A percentile compares a stretch with the other conserved stretches of the same genome.
Evolutionary conservation across 1,139 yeast species (phyloP).

Genomic region (Candida tropicalis): DNA sequence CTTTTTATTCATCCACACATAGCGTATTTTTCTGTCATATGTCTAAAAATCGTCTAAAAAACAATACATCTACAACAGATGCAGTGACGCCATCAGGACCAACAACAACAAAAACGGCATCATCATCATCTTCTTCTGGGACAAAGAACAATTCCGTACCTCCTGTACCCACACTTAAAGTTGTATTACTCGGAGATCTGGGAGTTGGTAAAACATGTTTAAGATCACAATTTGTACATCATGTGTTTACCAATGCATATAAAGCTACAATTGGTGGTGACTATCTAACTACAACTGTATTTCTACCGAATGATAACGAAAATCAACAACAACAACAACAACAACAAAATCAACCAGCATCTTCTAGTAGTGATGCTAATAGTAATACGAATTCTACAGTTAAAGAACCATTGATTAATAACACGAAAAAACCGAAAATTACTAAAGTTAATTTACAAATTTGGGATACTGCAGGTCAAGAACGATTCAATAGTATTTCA

Average conservation of each 20-base stretch:
- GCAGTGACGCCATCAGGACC: not conserved
- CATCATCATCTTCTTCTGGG: not conserved
- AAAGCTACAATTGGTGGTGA: constrained; percentile 68
- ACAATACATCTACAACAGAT: not conserved
- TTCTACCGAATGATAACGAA: constrained; percentile 13
- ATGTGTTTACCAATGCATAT: constrained; percentile 58
- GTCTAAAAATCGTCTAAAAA: not conserved
- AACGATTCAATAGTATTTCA: constrained; percentile 60
- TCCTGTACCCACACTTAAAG: constrained; percentile 40
- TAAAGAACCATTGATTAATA: not conserved
- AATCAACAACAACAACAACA: constrained; percentile 2
- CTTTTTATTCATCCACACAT: not conserved
- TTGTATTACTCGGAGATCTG: constrained; percentile 60
- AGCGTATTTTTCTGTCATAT: not conserved
- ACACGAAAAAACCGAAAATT: not conserved
- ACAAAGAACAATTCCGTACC: not conserved
- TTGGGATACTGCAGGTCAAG: constrained; percentile 75
- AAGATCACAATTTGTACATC: constrained; percentile 60
- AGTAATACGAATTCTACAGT: not conserved
- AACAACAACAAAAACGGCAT: not conserved
- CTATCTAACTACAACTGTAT: constrained; percentile 51
- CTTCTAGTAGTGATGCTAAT: not conserved
- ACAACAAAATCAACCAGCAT: not conserved
- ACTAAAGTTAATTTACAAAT: constrained; percentile 48
- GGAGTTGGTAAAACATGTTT: constrained; percentile 67